A percentile compares a stretch with the other conserved stretches of the same genome.
Conservation (phyloP, 2,329 filamentous ascomycete genomes). For the Penicillium sp. region DNA sequence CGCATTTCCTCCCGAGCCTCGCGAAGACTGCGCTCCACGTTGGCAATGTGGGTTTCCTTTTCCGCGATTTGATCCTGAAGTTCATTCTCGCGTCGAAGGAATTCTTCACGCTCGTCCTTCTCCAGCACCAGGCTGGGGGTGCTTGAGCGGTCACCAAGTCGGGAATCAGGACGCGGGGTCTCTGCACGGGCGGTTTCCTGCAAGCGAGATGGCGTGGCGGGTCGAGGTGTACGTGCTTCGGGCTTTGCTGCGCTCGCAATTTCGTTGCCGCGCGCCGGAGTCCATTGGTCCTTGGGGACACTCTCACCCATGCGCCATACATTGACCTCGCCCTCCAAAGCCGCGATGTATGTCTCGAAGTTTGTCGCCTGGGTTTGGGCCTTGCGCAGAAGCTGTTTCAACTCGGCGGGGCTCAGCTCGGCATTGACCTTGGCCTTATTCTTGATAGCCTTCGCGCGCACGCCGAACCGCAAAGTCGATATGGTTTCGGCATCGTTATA, state of each 20-base stretch:
- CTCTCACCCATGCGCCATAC: conserved; percentile 81
- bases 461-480: conserved; percentile 87
- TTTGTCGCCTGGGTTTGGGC: conserved; percentile 82
- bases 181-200: conserved; percentile 50
- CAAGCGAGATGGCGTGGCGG: conserved; percentile 39
- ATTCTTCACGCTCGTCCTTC: conserved; percentile 95
- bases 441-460: conserved; percentile 96
- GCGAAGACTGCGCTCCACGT: conserved; percentile 71
- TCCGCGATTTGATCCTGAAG: conserved; percentile 94
- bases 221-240: conserved; percentile 44
- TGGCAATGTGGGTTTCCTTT: conserved; percentile 74
- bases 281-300: conserved; percentile 88
- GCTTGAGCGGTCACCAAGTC: conserved; percentile 71
- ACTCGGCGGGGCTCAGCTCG: conserved; percentile 88
- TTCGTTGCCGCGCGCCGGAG: conserved; percentile 56
- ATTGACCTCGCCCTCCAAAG: conserved; percentile 76
- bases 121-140: conserved; percentile 85
- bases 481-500: conserved; percentile 97
- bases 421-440: conserved; percentile 99
- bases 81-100: conserved; percentile 89
- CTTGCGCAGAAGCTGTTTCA: conserved; percentile 89
- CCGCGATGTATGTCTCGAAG: conserved; percentile 80
- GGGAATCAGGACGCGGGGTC: conserved; percentile 57
- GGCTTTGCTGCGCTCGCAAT: conserved; percentile 45
- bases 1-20: conserved; percentile 81